Evolutionary conservation across 768 basidiomycete species (phyloP), one percentile per base, ranked within the genome.

Genomic region (Naganishia friedmannii): DNA sequence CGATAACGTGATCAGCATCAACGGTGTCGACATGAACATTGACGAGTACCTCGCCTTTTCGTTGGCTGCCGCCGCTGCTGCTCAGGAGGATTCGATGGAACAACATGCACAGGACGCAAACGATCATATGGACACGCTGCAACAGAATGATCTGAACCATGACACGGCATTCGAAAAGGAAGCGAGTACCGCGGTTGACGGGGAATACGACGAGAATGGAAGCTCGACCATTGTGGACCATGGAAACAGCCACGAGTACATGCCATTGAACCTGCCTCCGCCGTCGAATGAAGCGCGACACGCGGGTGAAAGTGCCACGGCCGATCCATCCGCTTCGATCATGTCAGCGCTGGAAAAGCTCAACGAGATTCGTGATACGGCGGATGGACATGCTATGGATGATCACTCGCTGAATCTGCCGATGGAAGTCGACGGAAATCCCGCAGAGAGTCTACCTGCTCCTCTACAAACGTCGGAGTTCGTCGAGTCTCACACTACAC

Each of bases 21-120:
- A 63, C 39, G 60, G 60, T 28, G 60, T 63, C 26, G 60, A 63
- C 42, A 63, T 63, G 60, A 63, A 63, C 42, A 63, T 63, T 63
- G 60, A 63, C 60, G 60, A 63, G 23, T 63, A 63, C 60, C 60
- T 63, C 23, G 60, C 60, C 23, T 63, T 63, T 29, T 63, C 60
- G 39, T 34, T 63, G 13, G 60, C 60, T n/a, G 60, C 60, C 26
- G 60, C 60, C 12, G 39, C 37, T 17, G 60, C 60, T 26, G 60
- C 60, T 4, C 60, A 63, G 42, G 60, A 63, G 15, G 60, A 45
- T 45, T 37, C 60, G 23, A 63, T 63, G 60, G 39, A 42, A 42
- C 60, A 63, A 8, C 23, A 63, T 45, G 34, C 39, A n/a, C 39
- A 32, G n/a, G 57, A 42, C n/a, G 48, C 19, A 3, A 21, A 51